These are phyloP conservation scores for Friedmanniomyces simplex DNA, from an alignment of 495 filamentous ascomycete genomes.

Conservation along the genomic window DNA sequence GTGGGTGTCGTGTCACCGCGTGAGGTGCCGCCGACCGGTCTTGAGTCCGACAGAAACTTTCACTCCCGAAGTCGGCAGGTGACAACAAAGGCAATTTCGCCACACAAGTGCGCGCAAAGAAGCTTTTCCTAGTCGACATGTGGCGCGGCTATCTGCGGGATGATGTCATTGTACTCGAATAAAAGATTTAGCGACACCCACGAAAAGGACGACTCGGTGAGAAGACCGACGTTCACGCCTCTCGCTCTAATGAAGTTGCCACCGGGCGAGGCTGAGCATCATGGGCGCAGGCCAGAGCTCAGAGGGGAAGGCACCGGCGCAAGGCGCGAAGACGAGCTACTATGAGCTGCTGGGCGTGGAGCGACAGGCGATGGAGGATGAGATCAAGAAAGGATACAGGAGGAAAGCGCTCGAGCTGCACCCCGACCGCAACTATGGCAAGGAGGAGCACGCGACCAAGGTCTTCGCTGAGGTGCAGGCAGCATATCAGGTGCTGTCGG, in stretches of 20 bases:
- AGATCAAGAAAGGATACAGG: conserved; percentile 93
- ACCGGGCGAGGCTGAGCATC: neutral
- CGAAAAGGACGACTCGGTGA: too few relatives aligned
- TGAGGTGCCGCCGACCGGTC: too few relatives aligned
- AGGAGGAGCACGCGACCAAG: conserved; percentile 68
- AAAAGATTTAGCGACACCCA: too few relatives aligned
- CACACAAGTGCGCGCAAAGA: too few relatives aligned
- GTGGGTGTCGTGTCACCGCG: too few relatives aligned
- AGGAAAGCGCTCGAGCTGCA: conserved; percentile 86
- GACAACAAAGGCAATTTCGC: too few relatives aligned
- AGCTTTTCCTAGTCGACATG: too few relatives aligned
- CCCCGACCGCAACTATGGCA: conserved; percentile 86
- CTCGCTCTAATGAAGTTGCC: neutral
- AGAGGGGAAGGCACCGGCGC: conserved; percentile 12
- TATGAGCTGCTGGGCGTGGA: conserved; percentile 79
- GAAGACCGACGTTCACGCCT: neutral
- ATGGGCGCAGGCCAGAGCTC: conserved; percentile 83
- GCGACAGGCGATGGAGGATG: conserved; percentile 63
- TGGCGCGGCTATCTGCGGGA: too few relatives aligned
- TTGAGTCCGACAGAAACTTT: too few relatives aligned
- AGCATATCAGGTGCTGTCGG: conserved; percentile 89
- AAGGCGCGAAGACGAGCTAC: conserved; percentile 63
- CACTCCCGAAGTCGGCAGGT: too few relatives aligned
- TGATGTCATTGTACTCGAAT: too few relatives aligned
- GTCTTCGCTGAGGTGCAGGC: conserved; percentile 86